phyloP scores from a whole-genome alignment of 2,329 filamentous ascomycete species.

The Aspergillus versicolor region DNA sequence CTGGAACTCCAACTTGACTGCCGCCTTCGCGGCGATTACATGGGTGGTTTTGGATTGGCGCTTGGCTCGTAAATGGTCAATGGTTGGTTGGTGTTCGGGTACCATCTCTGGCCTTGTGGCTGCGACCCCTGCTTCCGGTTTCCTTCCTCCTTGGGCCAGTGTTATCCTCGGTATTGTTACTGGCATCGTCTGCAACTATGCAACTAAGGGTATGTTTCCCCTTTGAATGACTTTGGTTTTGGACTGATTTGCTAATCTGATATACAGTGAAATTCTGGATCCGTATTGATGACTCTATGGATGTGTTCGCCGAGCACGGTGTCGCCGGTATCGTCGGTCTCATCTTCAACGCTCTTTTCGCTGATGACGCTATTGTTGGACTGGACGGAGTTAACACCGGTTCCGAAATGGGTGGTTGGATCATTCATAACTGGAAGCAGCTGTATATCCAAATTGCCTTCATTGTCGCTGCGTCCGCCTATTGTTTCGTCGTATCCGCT shows the following conservation, averaged over 20 bases:
- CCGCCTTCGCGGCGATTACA: constrained; percentile 85
- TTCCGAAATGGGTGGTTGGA: constrained; percentile 60
- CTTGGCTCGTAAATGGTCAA: constrained; percentile 90
- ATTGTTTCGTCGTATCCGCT: constrained; percentile 67
- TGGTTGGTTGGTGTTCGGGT: constrained; percentile 90
- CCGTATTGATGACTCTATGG: constrained; percentile 81
- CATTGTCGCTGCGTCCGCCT: constrained; percentile 62
- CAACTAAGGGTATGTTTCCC: constrained; percentile 72
- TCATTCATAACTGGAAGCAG: constrained; percentile 69
- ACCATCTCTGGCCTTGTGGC: constrained; percentile 83
- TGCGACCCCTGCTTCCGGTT: constrained; percentile 81
- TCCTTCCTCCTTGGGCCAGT: constrained; percentile 67
- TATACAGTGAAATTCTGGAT: constrained; percentile 67
- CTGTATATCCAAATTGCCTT: constrained; percentile 71
- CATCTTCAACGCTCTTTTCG: constrained; percentile 74
- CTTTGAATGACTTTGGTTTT: background rate
- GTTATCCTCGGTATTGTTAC: constrained; percentile 61
- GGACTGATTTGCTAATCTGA: background rate
- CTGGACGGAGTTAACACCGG: constrained; percentile 65
- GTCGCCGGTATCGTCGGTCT: constrained; percentile 81
- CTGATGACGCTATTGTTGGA: constrained; percentile 69
- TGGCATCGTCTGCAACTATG: constrained; percentile 75
- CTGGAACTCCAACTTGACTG: constrained; percentile 96
- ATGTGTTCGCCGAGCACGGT: constrained; percentile 88
- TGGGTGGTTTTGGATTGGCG: constrained; percentile 97